Conservation (phyloP, 2,329 filamentous ascomycete genomes). For the Monosporascus sp. region DNA sequence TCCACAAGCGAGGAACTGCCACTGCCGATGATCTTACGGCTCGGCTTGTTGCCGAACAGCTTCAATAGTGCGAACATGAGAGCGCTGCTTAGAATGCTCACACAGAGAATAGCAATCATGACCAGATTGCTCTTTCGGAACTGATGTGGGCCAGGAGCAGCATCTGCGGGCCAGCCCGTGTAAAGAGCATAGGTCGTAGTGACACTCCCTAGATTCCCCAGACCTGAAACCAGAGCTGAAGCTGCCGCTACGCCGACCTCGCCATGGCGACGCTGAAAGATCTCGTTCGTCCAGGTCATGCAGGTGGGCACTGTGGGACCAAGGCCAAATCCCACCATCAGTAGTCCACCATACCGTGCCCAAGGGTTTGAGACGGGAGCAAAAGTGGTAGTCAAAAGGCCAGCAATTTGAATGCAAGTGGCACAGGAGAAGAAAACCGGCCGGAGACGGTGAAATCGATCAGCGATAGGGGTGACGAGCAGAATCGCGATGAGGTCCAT, state of each 20-base stretch:
- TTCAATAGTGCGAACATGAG: conserved; percentile 63
- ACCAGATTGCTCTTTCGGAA: conserved; percentile 79
- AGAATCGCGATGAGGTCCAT: conserved; percentile 87
- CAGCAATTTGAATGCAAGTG: conserved; percentile 72
- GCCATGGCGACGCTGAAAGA: conserved; percentile 83
- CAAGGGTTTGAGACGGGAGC: conserved; percentile 62
- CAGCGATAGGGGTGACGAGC: conserved; percentile 76
- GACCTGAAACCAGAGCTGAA: conserved; percentile 75
- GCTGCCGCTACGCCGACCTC: conserved; percentile 88
- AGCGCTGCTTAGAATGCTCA: conserved; percentile 69
- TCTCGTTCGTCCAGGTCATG: conserved; percentile 89
- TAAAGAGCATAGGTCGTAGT: conserved; percentile 87
- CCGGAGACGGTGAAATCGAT: conserved; percentile 76
- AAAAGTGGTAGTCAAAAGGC: conserved; percentile 74
- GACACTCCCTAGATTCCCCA: conserved; percentile 82
- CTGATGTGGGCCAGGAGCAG: conserved; percentile 58
- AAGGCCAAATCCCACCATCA: conserved; percentile 85
- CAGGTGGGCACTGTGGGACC: conserved; percentile 88
- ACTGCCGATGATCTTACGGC: conserved; percentile 35
- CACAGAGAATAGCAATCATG: conserved; percentile 79
- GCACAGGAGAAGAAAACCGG: conserved; percentile 76
- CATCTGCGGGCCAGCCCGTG: conserved; percentile 77
- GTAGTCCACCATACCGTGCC: conserved; percentile 81
- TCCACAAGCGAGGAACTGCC: conserved; percentile 31
- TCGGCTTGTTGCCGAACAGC: conserved; percentile 49